Evolutionary conservation across 139 green algal species (phyloP).

Genomic region (Coccomyxa sp.): DNA sequence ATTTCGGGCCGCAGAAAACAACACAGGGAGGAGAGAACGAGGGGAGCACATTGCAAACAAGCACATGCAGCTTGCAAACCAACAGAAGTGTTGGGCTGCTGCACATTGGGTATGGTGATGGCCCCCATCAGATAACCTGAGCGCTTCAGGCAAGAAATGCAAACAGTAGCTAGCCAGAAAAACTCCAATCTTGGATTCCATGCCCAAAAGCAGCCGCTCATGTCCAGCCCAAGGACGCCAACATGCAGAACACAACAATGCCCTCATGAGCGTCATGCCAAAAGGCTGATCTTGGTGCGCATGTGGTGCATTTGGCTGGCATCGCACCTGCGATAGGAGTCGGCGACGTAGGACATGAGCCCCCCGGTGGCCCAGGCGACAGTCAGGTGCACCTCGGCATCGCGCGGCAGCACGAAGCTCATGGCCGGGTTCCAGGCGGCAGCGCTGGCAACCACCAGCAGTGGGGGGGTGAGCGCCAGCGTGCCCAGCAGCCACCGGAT

Average conservation of each 20-base stretch:
- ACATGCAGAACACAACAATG: too few species aligned
- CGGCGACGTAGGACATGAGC: conserved; percentile 72
- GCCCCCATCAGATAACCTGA: too few species aligned
- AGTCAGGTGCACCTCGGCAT: conserved; percentile 61
- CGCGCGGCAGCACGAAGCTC: conserved; percentile 35
- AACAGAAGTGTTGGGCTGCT: neutral
- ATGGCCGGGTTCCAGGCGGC: neutral
- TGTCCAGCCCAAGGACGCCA: too few species aligned
- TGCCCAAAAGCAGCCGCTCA: too few species aligned
- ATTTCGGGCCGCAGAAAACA: too few species aligned
- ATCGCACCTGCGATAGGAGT: conserved; percentile 57
- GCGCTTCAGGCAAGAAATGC: too few species aligned
- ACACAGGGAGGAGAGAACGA: too few species aligned
- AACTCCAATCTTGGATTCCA: too few species aligned
- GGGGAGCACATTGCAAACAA: neutral
- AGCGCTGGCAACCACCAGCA: conserved; percentile 11
- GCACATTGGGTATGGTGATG: too few species aligned
- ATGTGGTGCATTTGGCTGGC: neutral
- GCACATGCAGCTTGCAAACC: neutral
- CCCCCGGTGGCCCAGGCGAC: conserved; percentile 69
- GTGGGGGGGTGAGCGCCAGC: conserved; percentile 32
- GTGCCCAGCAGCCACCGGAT: conserved; percentile 41
- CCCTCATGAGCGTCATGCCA: too few species aligned
- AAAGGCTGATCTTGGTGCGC: too few species aligned
- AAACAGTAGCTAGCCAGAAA: too few species aligned